A percentile compares a stretch with the other conserved stretches of the same genome.
phyloP scores from a whole-genome alignment of 1,284 basidiomycete genomes.

The Albatrellus sp. region DNA sequence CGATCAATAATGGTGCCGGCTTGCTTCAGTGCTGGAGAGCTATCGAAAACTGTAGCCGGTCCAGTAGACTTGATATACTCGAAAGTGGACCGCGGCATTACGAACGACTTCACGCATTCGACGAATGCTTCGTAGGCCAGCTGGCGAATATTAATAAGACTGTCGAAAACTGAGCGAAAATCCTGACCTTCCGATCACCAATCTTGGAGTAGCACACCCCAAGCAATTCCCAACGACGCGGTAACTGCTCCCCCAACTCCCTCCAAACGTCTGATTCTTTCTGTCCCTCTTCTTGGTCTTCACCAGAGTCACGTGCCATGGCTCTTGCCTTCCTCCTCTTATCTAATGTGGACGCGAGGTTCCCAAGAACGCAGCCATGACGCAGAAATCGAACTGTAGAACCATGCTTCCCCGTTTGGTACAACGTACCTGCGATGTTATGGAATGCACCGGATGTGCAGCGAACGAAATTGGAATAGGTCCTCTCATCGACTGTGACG shows the following conservation, averaged over 20 bases:
- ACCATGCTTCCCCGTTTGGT: slow-evolving; percentile 45
- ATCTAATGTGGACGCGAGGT: slow-evolving; percentile 27
- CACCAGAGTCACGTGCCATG: slow-evolving; percentile 6
- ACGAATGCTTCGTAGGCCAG: slow-evolving; percentile 47
- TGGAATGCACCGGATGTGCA: slow-evolving; percentile 60
- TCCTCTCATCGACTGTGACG: slow-evolving; percentile 1
- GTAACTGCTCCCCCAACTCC: slow-evolving; percentile 49
- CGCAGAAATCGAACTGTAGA: slow-evolving; percentile 54
- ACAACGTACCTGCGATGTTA: slow-evolving; percentile 50
- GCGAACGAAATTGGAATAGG: slow-evolving; percentile 39
- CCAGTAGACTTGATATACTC: slow-evolving; percentile 19
- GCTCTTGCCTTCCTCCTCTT: slow-evolving; percentile 7
- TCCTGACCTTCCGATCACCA: slow-evolving; percentile 51
- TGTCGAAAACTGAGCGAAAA: not conserved
- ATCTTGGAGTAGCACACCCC: slow-evolving; percentile 65
- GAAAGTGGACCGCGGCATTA: slow-evolving; percentile 30
- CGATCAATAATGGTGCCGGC: slow-evolving; percentile 48
- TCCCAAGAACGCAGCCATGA: slow-evolving; percentile 43
- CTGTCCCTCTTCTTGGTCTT: slow-evolving; percentile 14
- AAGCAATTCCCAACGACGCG: slow-evolving; percentile 67
- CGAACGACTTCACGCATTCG: slow-evolving; percentile 39
- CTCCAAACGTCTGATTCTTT: slow-evolving; percentile 30
- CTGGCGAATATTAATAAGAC: slow-evolving; percentile 27
- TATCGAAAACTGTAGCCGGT: slow-evolving; percentile 23
- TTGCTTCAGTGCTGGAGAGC: slow-evolving; percentile 32